phyloP scores from a whole-genome alignment of 495 filamentous ascomycete genomes.

The Penicillium steckii region DNA sequence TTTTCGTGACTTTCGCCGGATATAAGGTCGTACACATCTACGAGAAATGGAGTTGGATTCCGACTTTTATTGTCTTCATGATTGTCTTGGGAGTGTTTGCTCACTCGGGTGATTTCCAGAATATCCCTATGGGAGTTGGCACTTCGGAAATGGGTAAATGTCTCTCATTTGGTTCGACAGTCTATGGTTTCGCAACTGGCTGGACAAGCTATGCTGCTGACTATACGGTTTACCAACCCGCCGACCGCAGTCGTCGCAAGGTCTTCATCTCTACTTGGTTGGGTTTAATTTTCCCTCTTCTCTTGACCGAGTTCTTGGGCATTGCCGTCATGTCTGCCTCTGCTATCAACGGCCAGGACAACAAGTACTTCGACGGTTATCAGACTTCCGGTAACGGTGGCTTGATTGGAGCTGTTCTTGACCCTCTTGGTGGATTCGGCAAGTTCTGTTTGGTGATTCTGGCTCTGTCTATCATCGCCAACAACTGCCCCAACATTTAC shows the following conservation, averaged over 20 bases:
- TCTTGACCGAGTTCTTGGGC: slow-evolving; percentile 79
- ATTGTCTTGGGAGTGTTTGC: slow-evolving; percentile 73
- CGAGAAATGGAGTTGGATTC: slow-evolving; percentile 79
- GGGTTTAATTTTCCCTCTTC: slow-evolving; percentile 68
- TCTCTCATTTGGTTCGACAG: slow-evolving; percentile 70
- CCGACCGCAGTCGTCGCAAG: slow-evolving; percentile 51
- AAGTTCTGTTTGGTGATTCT: slow-evolving; percentile 82
- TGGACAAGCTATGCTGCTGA: slow-evolving; percentile 82
- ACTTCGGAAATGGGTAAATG: slow-evolving; percentile 60
- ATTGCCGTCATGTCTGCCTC: slow-evolving; percentile 70
- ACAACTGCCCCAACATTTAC: slow-evolving; percentile 90
- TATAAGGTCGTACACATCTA: slow-evolving; percentile 81
- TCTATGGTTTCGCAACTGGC: slow-evolving; percentile 77
- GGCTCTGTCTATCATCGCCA: slow-evolving; percentile 76
- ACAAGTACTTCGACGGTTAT: slow-evolving; percentile 63
- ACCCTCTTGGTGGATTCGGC: slow-evolving; percentile 69
- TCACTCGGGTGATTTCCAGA: slow-evolving; percentile 69
- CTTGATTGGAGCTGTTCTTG: slow-evolving; percentile 65
- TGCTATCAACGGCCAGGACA: slow-evolving; percentile 42
- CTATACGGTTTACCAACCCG: slow-evolving; percentile 81
- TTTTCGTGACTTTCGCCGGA: slow-evolving; percentile 70
- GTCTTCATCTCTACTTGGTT: slow-evolving; percentile 70
- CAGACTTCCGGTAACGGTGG: slow-evolving; percentile 63
- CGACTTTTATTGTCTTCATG: slow-evolving; percentile 73
- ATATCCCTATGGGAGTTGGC: slow-evolving; percentile 63